Percentiles rank a stretch among this genome's conserved stretches.
phyloP scores from a whole-genome alignment of 2,329 filamentous ascomycete genomes.

The Aspergillus clavatus region DNA sequence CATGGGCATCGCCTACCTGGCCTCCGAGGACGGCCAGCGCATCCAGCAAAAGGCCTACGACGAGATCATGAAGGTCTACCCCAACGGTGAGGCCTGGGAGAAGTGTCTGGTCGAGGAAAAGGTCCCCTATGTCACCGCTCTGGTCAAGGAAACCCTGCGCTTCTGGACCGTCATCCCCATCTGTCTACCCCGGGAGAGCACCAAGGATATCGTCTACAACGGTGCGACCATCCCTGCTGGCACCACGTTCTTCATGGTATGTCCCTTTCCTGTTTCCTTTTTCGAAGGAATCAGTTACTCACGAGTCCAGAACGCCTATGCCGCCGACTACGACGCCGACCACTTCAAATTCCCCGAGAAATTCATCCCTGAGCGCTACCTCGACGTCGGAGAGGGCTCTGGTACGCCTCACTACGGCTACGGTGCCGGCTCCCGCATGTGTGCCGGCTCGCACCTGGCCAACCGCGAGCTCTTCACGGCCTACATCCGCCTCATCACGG shows the following conservation, averaged over 20 bases:
- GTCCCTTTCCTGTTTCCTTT: background rate
- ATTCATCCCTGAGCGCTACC: constrained; percentile 68
- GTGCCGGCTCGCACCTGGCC: constrained; percentile 58
- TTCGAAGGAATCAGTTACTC: background rate
- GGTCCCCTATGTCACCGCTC: constrained; percentile 68
- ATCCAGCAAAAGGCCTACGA: constrained; percentile 66
- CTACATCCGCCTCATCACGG: constrained; percentile 55
- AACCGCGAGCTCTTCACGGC: constrained; percentile 61
- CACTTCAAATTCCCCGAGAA: constrained; percentile 61
- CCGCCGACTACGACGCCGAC: constrained; percentile 64
- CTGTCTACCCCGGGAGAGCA: constrained; percentile 66
- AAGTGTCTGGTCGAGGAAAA: constrained; percentile 69
- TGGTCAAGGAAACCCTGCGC: constrained; percentile 73
- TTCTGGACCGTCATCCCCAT: constrained; percentile 79
- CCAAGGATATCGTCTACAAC: constrained; percentile 67
- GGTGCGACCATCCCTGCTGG: constrained; percentile 65
- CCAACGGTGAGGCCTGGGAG: constrained; percentile 70
- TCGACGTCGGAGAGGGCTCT: constrained; percentile 48
- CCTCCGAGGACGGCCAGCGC: constrained; percentile 61
- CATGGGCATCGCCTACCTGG: constrained; percentile 72
- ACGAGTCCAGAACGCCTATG: constrained; percentile 59
- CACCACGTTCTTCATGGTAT: constrained; percentile 73
- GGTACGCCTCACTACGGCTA: constrained; percentile 61
- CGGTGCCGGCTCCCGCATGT: constrained; percentile 60
- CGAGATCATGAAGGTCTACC: constrained; percentile 68